Conservation (phyloP, 192 early-diverging fungal species). For the Spizellomyces punctatus region DNA sequence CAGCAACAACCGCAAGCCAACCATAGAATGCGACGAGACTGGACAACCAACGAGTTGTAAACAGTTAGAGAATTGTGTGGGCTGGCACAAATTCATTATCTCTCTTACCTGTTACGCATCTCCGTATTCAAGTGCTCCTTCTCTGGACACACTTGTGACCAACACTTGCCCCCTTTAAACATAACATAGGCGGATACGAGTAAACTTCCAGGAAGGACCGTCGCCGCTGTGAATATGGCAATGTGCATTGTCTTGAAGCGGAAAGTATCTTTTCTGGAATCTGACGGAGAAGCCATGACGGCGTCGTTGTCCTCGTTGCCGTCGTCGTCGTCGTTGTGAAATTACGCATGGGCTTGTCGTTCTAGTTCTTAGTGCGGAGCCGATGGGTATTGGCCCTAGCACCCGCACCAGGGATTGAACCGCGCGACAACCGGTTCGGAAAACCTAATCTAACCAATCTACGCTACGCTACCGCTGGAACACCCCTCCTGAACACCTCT, state of each 20-base stretch:
- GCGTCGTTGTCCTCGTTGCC: background rate
- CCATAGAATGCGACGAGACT: conserved; percentile 14
- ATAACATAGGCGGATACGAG: background rate
- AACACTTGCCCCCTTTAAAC: background rate
- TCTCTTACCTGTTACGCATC: background rate
- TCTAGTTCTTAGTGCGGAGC: no score
- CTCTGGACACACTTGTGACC: background rate
- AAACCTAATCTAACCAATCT: no score
- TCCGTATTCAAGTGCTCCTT: background rate
- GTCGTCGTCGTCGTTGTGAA: no score
- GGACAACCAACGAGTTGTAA: no score
- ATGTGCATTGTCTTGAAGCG: background rate
- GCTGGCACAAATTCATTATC: no score
- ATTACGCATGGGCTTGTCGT: no score
- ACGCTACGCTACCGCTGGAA: no score
- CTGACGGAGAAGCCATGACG: background rate
- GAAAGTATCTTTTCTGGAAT: background rate
- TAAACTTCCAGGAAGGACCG: background rate
- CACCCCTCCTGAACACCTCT: no score
- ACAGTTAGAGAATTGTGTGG: no score
- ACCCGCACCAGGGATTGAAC: no score
- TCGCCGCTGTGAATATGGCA: background rate
- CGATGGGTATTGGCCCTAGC: no score
- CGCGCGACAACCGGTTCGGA: no score
- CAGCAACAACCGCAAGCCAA: conserved; percentile 13